Conservation (phyloP, 441 rosid genomes). For the Adansonia rubrostipa region DNA sequence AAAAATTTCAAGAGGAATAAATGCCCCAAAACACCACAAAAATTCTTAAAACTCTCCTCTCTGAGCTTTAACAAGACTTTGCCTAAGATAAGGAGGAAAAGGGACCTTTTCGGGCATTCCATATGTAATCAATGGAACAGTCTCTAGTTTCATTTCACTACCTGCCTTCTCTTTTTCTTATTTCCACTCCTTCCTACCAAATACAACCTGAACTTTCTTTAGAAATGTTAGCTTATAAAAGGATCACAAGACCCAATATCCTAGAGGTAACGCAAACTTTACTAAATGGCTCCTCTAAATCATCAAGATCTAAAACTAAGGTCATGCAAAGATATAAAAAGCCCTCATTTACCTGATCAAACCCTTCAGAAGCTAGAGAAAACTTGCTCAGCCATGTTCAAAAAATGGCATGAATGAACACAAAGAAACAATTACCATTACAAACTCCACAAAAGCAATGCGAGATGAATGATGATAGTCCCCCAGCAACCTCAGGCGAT, state of each 20-base stretch:
- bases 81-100: background rate
- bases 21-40: background rate
- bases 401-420: too few species aligned
- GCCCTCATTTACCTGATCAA: conserved; percentile 5
- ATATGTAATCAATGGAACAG: too few species aligned
- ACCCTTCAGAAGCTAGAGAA: background rate
- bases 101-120: background rate
- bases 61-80: background rate
- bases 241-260: background rate
- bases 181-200: background rate
- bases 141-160: background rate
- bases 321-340: background rate
- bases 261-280: background rate
- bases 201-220: background rate
- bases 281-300: background rate
- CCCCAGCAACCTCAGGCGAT: conserved; percentile 88
- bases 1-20: background rate
- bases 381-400: background rate
- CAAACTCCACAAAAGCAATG: conserved; percentile 90
- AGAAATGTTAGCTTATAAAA: background rate
- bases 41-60: background rate
- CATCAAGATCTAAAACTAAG: background rate
- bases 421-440: conserved; percentile 51
- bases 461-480: conserved; percentile 90
- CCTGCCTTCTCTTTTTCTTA: background rate